These are phyloP conservation scores for Wickerhamomyces xylosicus DNA, from an alignment of 805 yeast species.

Conservation along the genomic window DNA sequence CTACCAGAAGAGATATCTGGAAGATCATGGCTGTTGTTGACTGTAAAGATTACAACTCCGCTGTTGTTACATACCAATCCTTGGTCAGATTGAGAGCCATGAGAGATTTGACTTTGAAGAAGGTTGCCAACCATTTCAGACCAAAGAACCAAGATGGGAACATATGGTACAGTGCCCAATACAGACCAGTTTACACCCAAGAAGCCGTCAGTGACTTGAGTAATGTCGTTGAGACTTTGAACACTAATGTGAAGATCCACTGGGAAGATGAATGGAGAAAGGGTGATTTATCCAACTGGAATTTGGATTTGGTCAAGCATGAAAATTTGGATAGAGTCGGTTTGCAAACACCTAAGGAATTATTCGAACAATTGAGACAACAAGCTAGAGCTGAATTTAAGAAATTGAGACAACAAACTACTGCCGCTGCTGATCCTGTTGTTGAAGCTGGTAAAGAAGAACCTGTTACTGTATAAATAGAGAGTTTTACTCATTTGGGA, in stretches of 20 bases:
- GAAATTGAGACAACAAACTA: slow-evolving; percentile 2
- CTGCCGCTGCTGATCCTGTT: neutral
- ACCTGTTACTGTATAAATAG: neutral
- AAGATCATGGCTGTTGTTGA: slow-evolving; percentile 79
- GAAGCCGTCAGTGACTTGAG: slow-evolving; percentile 84
- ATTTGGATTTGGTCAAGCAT: slow-evolving; percentile 46
- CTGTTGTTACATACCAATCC: slow-evolving; percentile 65
- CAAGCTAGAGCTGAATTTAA: slow-evolving; percentile 19
- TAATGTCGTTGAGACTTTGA: slow-evolving; percentile 56
- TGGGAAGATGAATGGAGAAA: slow-evolving; percentile 89
- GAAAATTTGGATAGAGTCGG: slow-evolving; percentile 39
- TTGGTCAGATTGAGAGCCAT: slow-evolving; percentile 63
- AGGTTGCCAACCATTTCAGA: slow-evolving; percentile 58
- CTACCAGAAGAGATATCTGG: slow-evolving; percentile 81
- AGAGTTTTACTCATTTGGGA: too few species aligned
- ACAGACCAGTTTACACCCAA: slow-evolving; percentile 81
- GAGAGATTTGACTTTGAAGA: slow-evolving; percentile 53
- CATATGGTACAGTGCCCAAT: slow-evolving; percentile 81
- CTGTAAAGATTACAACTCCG: slow-evolving; percentile 46
- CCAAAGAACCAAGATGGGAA: slow-evolving; percentile 67
- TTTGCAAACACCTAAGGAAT: slow-evolving; percentile 57
- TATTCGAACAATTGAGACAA: slow-evolving; percentile 46
- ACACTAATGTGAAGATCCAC: slow-evolving; percentile 31
- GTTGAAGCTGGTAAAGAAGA: too few species aligned
- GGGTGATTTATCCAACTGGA: slow-evolving; percentile 76